These are phyloP conservation scores for Lactuca saligna DNA, from an alignment of 129 eudicot genomes.

Conservation along the genomic window DNA sequence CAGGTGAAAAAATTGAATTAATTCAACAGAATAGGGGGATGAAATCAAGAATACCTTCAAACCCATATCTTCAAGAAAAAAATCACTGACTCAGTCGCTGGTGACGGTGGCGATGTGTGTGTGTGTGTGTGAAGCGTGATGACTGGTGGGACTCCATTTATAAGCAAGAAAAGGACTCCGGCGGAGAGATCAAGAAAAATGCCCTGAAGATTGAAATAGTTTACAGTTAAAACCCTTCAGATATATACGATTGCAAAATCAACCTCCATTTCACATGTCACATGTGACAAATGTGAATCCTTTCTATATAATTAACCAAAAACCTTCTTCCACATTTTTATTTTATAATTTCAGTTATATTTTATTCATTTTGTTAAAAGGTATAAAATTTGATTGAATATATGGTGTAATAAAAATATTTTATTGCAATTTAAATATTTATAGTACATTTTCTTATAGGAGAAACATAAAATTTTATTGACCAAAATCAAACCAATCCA, in stretches of 20 bases:
- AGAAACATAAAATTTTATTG: too few relatives aligned
- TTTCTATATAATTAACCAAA: background rate
- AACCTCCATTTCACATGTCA: background rate
- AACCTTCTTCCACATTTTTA: too few relatives aligned
- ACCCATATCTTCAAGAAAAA: slow-evolving; percentile 29
- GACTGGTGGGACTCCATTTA: slow-evolving; percentile 26
- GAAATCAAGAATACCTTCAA: slow-evolving; percentile 29
- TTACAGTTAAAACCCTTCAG: background rate
- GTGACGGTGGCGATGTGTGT: slow-evolving; percentile 22
- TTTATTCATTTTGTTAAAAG: too few relatives aligned
- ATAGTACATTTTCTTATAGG: too few relatives aligned
- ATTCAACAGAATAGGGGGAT: background rate
- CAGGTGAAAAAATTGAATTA: background rate
- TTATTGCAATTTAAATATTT: too few relatives aligned
- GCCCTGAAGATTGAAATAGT: slow-evolving; percentile 3
- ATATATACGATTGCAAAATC: background rate
- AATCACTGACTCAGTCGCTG: slow-evolving; percentile 7
- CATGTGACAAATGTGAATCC: background rate
- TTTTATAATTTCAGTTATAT: too few relatives aligned
- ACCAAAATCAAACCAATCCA: too few relatives aligned
- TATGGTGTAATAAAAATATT: too few relatives aligned
- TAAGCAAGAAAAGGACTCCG: slow-evolving; percentile 25
- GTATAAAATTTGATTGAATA: too few relatives aligned
- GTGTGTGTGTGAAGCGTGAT: slow-evolving; percentile 1
- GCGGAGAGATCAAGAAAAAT: slow-evolving; percentile 30